Conservation (phyloP, 306 rosid species). For the cucumber (Cucumis sativus) region Cucumber_9930_V3 NC_026657.2:8700501-8701000, state of each 20-base stretch:
- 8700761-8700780: background rate
- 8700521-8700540: too few relatives aligned
- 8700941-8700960: constrained; percentile 10
- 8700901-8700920: constrained; percentile 7
- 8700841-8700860: constrained; percentile 7
- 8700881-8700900: background rate
- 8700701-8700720: background rate
- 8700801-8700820: background rate
- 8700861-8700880: constrained; percentile 4
- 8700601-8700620: too few relatives aligned
- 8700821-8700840: background rate
- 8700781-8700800: background rate
- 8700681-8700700: too few relatives aligned
- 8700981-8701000: constrained; percentile 6
- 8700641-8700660: too few relatives aligned
- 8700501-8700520: too few relatives aligned
- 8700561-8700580: too few relatives aligned
- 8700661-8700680: too few relatives aligned
- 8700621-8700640: too few relatives aligned
- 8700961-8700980: background rate
- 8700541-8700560: too few relatives aligned
- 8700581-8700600: too few relatives aligned
- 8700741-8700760: background rate
- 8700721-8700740: background rate
- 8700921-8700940: constrained; percentile 1